phyloP scores from a whole-genome alignment of 108 stramenopile species.

The Cyclotella atomus region DNA sequence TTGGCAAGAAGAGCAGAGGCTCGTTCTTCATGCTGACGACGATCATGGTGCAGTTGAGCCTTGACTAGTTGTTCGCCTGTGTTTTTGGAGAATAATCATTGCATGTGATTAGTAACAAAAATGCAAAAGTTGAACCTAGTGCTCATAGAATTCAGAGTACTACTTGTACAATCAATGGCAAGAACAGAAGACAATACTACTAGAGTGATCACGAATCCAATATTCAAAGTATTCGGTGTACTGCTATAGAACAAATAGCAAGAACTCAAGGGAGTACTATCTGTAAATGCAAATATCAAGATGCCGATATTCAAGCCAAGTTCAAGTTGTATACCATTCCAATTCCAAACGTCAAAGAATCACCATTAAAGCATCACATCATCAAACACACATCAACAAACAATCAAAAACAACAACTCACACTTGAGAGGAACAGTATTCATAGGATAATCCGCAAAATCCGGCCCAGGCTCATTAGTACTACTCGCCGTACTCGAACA shows the following conservation, averaged over 20 bases:
- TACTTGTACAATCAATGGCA: not conserved
- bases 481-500: constrained; percentile 90
- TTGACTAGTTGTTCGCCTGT: constrained; percentile 92
- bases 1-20: constrained; percentile 62
- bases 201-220: too few species aligned
- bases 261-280: too few species aligned
- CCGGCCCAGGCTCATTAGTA: constrained; percentile 96
- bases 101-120: constrained; percentile 16
- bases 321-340: too few species aligned
- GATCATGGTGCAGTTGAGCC: constrained; percentile 94
- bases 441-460: constrained; percentile 91
- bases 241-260: too few species aligned
- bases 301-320: too few species aligned
- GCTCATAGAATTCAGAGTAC: not conserved
- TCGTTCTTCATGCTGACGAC: constrained; percentile 89
- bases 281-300: too few species aligned
- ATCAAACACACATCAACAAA: not conserved
- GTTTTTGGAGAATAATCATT: not conserved
- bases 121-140: not conserved
- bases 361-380: too few species aligned
- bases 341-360: too few species aligned
- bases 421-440: constrained; percentile 89
- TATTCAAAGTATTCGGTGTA: too few species aligned
- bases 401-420: constrained; percentile 5
- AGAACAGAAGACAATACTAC: too few species aligned